A percentile compares a stretch with the other conserved stretches of the same genome.
phyloP scores from a whole-genome alignment of 1,139 yeast genomes.

The Pichia sp. region DNA sequence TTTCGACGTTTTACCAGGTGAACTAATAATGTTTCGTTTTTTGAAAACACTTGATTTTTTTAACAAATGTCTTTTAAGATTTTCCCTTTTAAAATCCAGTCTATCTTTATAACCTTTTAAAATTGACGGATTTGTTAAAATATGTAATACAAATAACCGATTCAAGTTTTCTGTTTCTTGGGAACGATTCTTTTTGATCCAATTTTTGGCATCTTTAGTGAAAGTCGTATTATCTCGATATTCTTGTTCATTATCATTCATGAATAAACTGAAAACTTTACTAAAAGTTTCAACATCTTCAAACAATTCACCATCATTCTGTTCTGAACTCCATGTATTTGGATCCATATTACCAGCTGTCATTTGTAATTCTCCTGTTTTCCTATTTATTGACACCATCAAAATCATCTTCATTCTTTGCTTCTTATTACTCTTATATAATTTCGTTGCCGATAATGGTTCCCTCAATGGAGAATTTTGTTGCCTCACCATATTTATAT shows the following conservation, averaged over 20 bases:
- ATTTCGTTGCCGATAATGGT: slow-evolving; percentile 19
- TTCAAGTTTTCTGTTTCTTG: slow-evolving; percentile 16
- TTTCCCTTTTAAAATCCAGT: not conserved
- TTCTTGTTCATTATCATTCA: slow-evolving; percentile 4
- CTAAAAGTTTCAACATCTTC: slow-evolving; percentile 23
- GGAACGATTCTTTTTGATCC: slow-evolving; percentile 4
- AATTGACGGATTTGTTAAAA: slow-evolving; percentile 23
- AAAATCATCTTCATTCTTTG: slow-evolving; percentile 19
- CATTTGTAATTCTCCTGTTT: slow-evolving; percentile 28
- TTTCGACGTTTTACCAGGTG: not conserved
- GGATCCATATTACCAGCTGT: slow-evolving; percentile 28
- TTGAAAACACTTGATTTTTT: not conserved
- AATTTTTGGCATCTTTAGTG: slow-evolving; percentile 11
- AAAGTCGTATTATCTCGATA: not conserved
- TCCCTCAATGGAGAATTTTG: slow-evolving; percentile 22
- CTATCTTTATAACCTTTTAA: slow-evolving; percentile 6
- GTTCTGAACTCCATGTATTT: slow-evolving; percentile 28
- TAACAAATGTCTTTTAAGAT: not conserved
- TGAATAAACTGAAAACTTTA: slow-evolving; percentile 18
- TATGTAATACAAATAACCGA: slow-evolving; percentile 20
- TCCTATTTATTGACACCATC: slow-evolving; percentile 24
- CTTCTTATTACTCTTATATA: slow-evolving; percentile 19
- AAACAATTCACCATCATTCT: slow-evolving; percentile 27
- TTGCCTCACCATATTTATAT: slow-evolving; percentile 20
- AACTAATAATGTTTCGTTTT: not conserved